Evolutionary conservation across 1,284 basidiomycete genomes (phyloP), one percentile per base, ranked within the genome.

Genomic region (Sanghuangporus sanghuang): DNA sequence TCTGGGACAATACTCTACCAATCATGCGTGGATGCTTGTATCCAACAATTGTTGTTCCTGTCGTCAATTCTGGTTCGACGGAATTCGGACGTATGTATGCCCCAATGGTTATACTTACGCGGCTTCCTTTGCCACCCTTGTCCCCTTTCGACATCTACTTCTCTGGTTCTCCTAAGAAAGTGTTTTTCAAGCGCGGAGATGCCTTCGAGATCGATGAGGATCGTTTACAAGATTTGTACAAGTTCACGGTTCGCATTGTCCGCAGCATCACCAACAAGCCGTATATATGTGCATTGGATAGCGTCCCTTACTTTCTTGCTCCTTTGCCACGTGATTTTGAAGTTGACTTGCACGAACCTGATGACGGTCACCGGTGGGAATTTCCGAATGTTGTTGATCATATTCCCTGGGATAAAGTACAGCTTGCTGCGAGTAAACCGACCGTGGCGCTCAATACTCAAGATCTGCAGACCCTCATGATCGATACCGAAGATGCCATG

Each of bases 191-290:
- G 56, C 79, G 75, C 61, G 82, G 76, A 14, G 76, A 77, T 1
- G 80, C 86, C 5, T 73, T 92, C 52, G 69, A 74, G 16, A 61
- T 88, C 12, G 76, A 82, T 53, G 71, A 79, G 32, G 75, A 75
- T 11, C 79, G 77, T 49, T 69, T 85, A 42, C 70, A 79, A n/a
- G 71, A 78, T 6, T 72, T 92, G 21, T 77, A 84, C 67, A 71
- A 73, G 18, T 93, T 87, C 71, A 91, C 89, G 1, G 64, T 85
- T 23, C 80, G 89, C 54, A 65, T 89, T 23, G 83, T 79, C 69
- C 82, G 89, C 59, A 74, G 82, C 12, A 75, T 90, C 35, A 75
- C 79, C 66, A 92, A 92, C 75, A 92, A 89, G 69, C 79, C 85
- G 1, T 78, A 87, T 48, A 73, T 76, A 18, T 86, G 84, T 71